phyloP scores from a whole-genome alignment of 257 asterid species.

The Rehmannia glutinosa region DNA sequence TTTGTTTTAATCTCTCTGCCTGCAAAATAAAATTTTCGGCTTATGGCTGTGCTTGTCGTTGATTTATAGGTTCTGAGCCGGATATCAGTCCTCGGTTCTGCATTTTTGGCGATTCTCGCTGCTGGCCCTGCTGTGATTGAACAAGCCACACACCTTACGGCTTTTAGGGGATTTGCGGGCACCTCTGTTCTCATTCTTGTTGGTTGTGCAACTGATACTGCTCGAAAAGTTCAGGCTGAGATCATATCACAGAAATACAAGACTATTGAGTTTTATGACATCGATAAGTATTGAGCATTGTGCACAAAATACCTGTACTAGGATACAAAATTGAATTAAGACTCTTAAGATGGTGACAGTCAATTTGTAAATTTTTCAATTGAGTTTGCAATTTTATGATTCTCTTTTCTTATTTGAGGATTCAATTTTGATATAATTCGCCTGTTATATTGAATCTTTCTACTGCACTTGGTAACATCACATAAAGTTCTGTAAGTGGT shows the following conservation, averaged over 20 bases:
- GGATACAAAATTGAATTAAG: not conserved
- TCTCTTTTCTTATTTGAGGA: not conserved
- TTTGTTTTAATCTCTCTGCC: no score
- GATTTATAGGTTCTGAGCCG: conserved; percentile 71
- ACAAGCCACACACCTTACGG: conserved; percentile 91
- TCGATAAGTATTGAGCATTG: conserved; percentile 45
- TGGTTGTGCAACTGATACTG: conserved; percentile 96
- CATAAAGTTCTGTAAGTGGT: not conserved
- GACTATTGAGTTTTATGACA: conserved; percentile 74
- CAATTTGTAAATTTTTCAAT: conserved; percentile 14
- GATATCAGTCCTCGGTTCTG: conserved; percentile 92
- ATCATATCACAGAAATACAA: conserved; percentile 93
- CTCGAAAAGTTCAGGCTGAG: conserved; percentile 93
- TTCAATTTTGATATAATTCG: not conserved
- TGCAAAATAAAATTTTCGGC: no score
- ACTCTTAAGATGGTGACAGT: not conserved
- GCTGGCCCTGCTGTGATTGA: conserved; percentile 95
- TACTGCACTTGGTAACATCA: not conserved
- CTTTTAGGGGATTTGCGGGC: conserved; percentile 94
- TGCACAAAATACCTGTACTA: conserved; percentile 11
- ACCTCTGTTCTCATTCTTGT: conserved; percentile 94
- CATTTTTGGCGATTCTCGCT: conserved; percentile 78
- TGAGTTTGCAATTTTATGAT: no score
- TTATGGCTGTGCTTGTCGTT: not conserved
- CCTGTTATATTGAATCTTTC: not conserved